Evolutionary conservation across 805 yeast species (phyloP), one percentile per base, ranked within the genome.

Genomic region (Kazachstania martiniae): DNA sequence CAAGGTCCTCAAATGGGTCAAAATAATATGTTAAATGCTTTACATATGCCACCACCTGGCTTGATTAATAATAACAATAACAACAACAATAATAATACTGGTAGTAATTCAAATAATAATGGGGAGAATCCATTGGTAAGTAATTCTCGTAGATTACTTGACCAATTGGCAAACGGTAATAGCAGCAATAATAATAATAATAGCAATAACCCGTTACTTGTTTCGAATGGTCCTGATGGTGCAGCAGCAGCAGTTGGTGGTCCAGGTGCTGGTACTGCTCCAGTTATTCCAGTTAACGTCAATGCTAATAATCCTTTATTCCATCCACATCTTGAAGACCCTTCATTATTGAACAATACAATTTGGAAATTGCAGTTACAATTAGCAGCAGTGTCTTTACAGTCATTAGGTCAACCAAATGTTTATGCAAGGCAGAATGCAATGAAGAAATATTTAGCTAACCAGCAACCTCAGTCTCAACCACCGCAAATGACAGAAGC

Each of bases 111-210:
- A 4, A 34, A 35, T 21, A 31, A 25, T 18, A 28, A 25, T n/a
- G 34, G 34, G 63, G 62, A 16, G 58, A 62, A 34, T 52, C 61
- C 40, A 66, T 55, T 40, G 53, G 64, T 45, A 45, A 57, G 38
- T 48, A 59, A 42, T 35, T 54, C 28, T 39, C 58, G 44, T 12
- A 49, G 46, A 23, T 31, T 47, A 24, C 26, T 45, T 18, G 47
- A 44, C 23, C 49, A 44, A 31, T 29, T 45, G 27, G 26, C 42
- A 14, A 31, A 21, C 22, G 31, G 29, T 28, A 31, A 28, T 25
- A 25, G 28, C 27, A 31, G 28, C 21, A 32, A 27, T 29, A 35
- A 29, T 3, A 23, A 12, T 14, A 25, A 26, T 21, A 29, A 21
- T 21, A 27, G 18, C 17, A 18, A 12, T 17, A 28, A 17, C 18